These are phyloP conservation scores for Paramyrothecium sp. DNA, from an alignment of 2,329 filamentous ascomycete species.

Conservation along the genomic window DNA sequence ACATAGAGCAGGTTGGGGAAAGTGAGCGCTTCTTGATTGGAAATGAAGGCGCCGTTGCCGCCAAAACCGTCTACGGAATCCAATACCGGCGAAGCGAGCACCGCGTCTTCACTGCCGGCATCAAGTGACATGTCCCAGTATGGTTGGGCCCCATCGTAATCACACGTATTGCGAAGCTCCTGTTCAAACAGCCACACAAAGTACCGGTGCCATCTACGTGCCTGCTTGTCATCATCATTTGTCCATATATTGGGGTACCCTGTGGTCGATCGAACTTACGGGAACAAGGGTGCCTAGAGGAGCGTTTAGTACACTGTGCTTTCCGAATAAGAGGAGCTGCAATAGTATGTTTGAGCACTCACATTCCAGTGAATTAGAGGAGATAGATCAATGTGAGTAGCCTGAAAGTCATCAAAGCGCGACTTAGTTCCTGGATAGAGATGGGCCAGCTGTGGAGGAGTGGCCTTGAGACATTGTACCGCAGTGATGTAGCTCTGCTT, in stretches of 20 bases:
- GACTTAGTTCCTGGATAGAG: conserved; percentile 15
- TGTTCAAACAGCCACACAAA: conserved; percentile 18
- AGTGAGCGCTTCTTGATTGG: conserved; percentile 8
- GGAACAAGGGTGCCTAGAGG: conserved; percentile 32
- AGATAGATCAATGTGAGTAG: conserved; percentile 20
- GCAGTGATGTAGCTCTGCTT: conserved; percentile 19
- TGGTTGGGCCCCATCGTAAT: conserved; percentile 18
- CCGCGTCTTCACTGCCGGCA: conserved; percentile 8
- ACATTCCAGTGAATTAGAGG: conserved; percentile 21
- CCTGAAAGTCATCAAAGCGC: conserved; percentile 22
- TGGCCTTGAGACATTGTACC: conserved; percentile 17
- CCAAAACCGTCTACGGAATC: conserved; percentile 29
- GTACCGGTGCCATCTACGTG: conserved; percentile 11
- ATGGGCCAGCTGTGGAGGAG: conserved; percentile 11
- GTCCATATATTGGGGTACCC: too few relatives aligned
- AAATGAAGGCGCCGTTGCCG: conserved; percentile 15
- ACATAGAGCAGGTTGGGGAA: conserved; percentile 13
- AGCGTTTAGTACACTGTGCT: not conserved
- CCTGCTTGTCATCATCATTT: not conserved
- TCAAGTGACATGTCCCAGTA: conserved; percentile 21
- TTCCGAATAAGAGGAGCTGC: too few relatives aligned
- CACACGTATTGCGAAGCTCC: conserved; percentile 16
- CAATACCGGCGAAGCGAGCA: conserved; percentile 25
- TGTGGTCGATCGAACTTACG: conserved; percentile 8
- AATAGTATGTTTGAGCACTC: not conserved